Evolutionary conservation across 2,329 filamentous ascomycete genomes (phyloP), one percentile per base, ranked within the genome.

Genomic region (Apiospora malaysiana): DNA sequence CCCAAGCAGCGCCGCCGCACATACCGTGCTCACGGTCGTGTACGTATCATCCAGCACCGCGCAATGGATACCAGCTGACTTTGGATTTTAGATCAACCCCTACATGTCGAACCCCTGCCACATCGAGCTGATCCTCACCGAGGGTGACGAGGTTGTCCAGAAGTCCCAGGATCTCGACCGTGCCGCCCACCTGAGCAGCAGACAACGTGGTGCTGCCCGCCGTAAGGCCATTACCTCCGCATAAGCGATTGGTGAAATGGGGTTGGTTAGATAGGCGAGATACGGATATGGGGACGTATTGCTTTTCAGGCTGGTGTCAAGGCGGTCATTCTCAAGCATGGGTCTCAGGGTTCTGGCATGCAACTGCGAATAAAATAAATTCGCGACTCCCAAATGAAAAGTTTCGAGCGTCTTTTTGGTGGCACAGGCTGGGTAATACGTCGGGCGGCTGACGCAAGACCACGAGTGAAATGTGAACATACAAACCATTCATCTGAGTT

Each of bases 101-200:
- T 99, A 98, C 92, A 98, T 99, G 97, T 98, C 95, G 79, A 97
- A 97, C 92, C 96, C 96, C 79, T 99, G 95, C 93, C 96, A 99
- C 92, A 97, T 99, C 86, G 97, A 99, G 90, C 89, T 99, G 82
- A 99, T 99, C 91, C 91, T 99, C 80, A 97, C 95, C 83, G 97
- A 99, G 91, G 94, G 90, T 81, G 93, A 97, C 83, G 97, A 99
- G 91, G 91, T 93, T 80, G 94, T 99, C 80, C 90, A 95, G 88
- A 99, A 99, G 92, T 91, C 91, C 74, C 89, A 91, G 79, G 88
- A 91, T 79, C 88, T 87, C 75, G 86, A 87, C 80, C 90, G 91
- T 79, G 89, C 92, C 74, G 81, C 84, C 77, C 93, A 92, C 85
- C 89, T 99, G 82, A 93, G 86, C 89, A 94, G 93, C 82, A 93